Conservation (phyloP, 108 stramenopile genomes). For the Thalassiosira profunda region DNA sequence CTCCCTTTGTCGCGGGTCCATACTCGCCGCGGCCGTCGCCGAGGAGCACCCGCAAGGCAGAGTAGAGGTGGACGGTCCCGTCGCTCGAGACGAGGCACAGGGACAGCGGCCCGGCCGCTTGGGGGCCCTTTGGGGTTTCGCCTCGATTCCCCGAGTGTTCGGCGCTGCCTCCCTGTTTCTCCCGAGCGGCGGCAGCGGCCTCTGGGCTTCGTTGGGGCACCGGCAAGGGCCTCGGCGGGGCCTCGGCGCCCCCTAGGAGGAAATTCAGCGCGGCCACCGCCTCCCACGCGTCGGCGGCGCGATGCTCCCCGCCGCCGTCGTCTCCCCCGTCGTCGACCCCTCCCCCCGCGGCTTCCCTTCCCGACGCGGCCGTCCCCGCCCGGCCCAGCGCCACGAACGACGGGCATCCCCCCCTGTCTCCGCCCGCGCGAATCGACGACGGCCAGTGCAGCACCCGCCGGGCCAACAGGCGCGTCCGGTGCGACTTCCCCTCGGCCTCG, state of each 20-base stretch:
- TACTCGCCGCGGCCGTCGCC: no score
- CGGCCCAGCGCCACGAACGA: conserved; percentile 42
- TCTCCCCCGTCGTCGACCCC: background rate
- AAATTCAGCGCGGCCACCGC: conserved; percentile 35
- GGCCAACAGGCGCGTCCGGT: conserved; percentile 30
- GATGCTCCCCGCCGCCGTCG: background rate
- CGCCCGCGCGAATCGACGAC: conserved; percentile 15
- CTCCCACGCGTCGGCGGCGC: conserved; percentile 38
- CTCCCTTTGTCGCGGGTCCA: no score
- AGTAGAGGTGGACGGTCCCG: conserved; percentile 40
- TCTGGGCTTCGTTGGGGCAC: background rate
- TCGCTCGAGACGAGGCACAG: conserved; percentile 39
- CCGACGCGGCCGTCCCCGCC: background rate
- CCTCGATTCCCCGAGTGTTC: background rate
- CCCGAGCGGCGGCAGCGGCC: background rate
- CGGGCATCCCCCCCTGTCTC: conserved; percentile 22
- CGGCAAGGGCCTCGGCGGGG: background rate
- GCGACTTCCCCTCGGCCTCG: conserved; percentile 8
- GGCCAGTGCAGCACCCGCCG: conserved; percentile 48
- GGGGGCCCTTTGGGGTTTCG: conserved; percentile 10
- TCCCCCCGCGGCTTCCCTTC: background rate
- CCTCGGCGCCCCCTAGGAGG: conserved; percentile 22
- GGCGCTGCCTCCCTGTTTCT: background rate
- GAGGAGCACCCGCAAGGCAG: conserved; percentile 24
- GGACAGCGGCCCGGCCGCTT: conserved; percentile 23